phyloP scores from a whole-genome alignment of 2,329 filamentous ascomycete genomes.

The Septoria petroselini region DNA sequence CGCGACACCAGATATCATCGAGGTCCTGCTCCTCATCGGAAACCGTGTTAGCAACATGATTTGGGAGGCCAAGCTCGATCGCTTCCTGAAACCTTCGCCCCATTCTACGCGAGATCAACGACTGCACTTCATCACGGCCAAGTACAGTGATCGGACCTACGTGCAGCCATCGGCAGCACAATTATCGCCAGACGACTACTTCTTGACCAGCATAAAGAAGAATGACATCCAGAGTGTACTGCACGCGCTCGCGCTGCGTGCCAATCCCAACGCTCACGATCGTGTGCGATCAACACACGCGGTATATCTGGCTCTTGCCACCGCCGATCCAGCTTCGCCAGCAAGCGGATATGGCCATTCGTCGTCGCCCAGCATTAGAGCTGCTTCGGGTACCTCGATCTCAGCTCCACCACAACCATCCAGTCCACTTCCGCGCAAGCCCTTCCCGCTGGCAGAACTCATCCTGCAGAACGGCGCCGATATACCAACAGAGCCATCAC shows the following conservation, averaged over 20 bases:
- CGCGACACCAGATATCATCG: conserved; percentile 95
- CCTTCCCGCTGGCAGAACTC: conserved; percentile 88
- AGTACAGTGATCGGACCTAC: conserved; percentile 82
- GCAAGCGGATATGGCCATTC: conserved; percentile 39
- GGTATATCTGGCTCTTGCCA: conserved; percentile 85
- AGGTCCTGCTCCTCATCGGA: conserved; percentile 84
- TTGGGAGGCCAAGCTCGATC: conserved; percentile 85
- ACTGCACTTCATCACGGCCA: conserved; percentile 89
- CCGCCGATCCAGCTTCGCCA: conserved; percentile 84
- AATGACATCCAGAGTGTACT: conserved; percentile 94
- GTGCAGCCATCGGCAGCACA: conserved; percentile 63
- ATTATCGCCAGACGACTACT: conserved; percentile 81
- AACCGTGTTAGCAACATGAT: conserved; percentile 95
- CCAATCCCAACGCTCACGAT: conserved; percentile 83
- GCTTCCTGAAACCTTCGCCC: conserved; percentile 66
- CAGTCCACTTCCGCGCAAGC: conserved; percentile 38
- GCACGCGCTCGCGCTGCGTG: conserved; percentile 80
- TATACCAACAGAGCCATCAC: conserved; percentile 70
- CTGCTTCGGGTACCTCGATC: conserved; percentile 26
- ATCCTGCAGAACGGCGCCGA: conserved; percentile 92
- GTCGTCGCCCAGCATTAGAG: conserved; percentile 37
- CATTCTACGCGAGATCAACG: conserved; percentile 84
- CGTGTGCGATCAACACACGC: conserved; percentile 83
- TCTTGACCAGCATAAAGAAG: conserved; percentile 89
- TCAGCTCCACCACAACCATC: conserved; percentile 39